phyloP scores from a whole-genome alignment of 352 stramenopile species.

The Globisporangium paddicum region DNA sequence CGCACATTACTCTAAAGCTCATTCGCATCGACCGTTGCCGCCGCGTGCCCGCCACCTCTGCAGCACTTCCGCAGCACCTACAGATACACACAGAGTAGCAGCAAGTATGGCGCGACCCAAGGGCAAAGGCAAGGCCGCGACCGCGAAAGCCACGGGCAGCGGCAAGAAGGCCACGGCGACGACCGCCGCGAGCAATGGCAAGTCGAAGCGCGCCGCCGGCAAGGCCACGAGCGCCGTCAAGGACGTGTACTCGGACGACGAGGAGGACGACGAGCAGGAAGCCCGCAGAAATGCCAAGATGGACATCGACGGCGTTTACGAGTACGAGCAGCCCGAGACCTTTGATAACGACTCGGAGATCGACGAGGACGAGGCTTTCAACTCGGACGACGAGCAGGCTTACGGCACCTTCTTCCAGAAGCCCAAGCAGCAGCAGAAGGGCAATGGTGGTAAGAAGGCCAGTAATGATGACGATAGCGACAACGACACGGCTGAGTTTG shows the following conservation, averaged over 20 bases:
- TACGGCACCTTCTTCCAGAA: slow-evolving; percentile 87
- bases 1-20: not conserved
- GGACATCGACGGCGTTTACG: slow-evolving; percentile 79
- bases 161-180: slow-evolving; percentile 20
- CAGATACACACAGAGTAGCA: slow-evolving; percentile 7
- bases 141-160: not conserved
- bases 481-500: slow-evolving; percentile 14
- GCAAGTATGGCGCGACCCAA: slow-evolving; percentile 19
- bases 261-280: slow-evolving; percentile 64
- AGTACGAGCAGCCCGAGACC: slow-evolving; percentile 72
- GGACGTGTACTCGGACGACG: slow-evolving; percentile 85
- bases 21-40: not conserved
- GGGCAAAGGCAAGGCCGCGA: slow-evolving; percentile 16
- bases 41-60: not conserved
- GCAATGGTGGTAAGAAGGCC: slow-evolving; percentile 11
- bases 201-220: slow-evolving; percentile 12
- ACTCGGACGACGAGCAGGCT: slow-evolving; percentile 90
- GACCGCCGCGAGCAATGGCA: slow-evolving; percentile 12
- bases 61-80: too few species aligned
- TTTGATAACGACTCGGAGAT: slow-evolving; percentile 92
- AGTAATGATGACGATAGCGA: slow-evolving; percentile 19
- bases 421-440: slow-evolving; percentile 13
- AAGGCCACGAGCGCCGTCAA: slow-evolving; percentile 23
- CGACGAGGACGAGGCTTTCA: slow-evolving; percentile 92
- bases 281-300: slow-evolving; percentile 54